phyloP scores from a whole-genome alignment of 2,329 filamentous ascomycete species.

The Teratosphaeria nubilosa region DNA sequence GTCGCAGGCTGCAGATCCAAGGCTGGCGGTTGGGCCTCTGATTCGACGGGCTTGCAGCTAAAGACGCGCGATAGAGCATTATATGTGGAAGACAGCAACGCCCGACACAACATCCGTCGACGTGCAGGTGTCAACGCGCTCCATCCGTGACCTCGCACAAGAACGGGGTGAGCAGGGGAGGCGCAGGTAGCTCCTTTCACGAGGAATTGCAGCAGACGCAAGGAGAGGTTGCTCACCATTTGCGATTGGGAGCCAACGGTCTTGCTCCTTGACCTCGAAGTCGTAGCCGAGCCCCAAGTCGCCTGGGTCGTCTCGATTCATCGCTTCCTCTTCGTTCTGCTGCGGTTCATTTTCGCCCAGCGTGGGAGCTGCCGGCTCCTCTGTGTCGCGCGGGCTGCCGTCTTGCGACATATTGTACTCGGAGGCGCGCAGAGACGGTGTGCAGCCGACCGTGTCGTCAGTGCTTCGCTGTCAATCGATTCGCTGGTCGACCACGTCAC shows the following conservation, averaged over 20 bases:
- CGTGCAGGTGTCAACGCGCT: slow-evolving; percentile 22
- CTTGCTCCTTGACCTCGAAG: slow-evolving; percentile 99
- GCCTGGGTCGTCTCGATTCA: slow-evolving; percentile 39
- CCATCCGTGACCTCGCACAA: slow-evolving; percentile 16
- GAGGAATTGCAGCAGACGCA: slow-evolving; percentile 9
- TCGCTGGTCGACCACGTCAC: slow-evolving; percentile 23
- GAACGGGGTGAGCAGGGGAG: slow-evolving; percentile 13
- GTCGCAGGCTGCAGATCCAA: slow-evolving; percentile 24
- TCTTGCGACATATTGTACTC: slow-evolving; percentile 79
- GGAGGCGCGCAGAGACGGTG: slow-evolving; percentile 9
- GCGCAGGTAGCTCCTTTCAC: slow-evolving; percentile 10
- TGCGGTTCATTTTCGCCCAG: slow-evolving; percentile 78
- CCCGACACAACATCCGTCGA: slow-evolving; percentile 20
- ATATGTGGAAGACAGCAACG: slow-evolving; percentile 25
- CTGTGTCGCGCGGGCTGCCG: slow-evolving; percentile 53
- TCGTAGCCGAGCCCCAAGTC: slow-evolving; percentile 81
- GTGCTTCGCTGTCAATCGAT: slow-evolving; percentile 15
- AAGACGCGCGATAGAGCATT: slow-evolving; percentile 37
- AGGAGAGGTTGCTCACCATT: slow-evolving; percentile 73
- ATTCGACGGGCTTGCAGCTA: slow-evolving; percentile 37
- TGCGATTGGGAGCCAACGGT: slow-evolving; percentile 98
- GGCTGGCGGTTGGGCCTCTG: slow-evolving; percentile 28
- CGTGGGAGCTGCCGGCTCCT: slow-evolving; percentile 65
- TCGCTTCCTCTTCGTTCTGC: slow-evolving; percentile 45
- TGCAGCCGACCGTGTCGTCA: slow-evolving; percentile 8